phyloP scores from a whole-genome alignment of 768 basidiomycete genomes.

The Lyophyllum semitale region DNA sequence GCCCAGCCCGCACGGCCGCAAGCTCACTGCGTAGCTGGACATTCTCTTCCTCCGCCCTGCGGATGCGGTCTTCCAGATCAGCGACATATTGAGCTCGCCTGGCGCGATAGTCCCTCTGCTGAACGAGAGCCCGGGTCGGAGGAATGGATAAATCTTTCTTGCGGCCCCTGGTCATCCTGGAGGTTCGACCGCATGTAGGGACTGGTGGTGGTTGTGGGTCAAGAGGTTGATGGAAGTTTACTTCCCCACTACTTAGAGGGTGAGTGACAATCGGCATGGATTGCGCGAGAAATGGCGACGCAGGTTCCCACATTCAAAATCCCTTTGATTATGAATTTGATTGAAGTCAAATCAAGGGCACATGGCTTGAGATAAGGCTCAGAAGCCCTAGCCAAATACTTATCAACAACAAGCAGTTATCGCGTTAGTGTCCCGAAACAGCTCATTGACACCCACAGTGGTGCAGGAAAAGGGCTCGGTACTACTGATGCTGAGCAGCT shows the following conservation, averaged over 20 bases:
- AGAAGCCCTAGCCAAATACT: constrained; percentile 4
- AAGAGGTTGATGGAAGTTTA: constrained; percentile 10
- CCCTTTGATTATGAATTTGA: constrained; percentile 26
- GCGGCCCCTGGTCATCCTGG: constrained; percentile 61
- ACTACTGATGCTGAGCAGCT: too few relatives aligned
- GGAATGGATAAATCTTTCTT: constrained; percentile 66
- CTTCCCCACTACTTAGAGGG: constrained; percentile 9
- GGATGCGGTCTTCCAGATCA: constrained; percentile 56
- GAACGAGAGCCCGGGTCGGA: constrained; percentile 56
- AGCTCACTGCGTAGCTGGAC: constrained; percentile 49
- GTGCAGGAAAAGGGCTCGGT: too few relatives aligned
- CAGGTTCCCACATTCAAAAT: constrained; percentile 20
- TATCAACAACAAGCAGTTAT: constrained; percentile 1
- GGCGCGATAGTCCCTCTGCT: constrained; percentile 68
- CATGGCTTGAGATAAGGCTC: constrained; percentile 15
- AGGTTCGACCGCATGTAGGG: constrained; percentile 11
- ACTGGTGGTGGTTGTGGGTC: constrained; percentile 13
- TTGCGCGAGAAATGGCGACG: constrained; percentile 35
- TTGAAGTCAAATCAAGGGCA: constrained; percentile 23
- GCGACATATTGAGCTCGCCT: constrained; percentile 58
- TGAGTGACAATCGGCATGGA: constrained; percentile 31
- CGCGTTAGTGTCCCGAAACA: too few relatives aligned
- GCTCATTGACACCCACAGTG: too few relatives aligned
- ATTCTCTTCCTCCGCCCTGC: constrained; percentile 59
- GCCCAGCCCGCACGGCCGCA: constrained; percentile 40